Base-by-base conservation (phyloP, 78 protist genomes). In the Dictyostelium brefeldianum region DNA sequence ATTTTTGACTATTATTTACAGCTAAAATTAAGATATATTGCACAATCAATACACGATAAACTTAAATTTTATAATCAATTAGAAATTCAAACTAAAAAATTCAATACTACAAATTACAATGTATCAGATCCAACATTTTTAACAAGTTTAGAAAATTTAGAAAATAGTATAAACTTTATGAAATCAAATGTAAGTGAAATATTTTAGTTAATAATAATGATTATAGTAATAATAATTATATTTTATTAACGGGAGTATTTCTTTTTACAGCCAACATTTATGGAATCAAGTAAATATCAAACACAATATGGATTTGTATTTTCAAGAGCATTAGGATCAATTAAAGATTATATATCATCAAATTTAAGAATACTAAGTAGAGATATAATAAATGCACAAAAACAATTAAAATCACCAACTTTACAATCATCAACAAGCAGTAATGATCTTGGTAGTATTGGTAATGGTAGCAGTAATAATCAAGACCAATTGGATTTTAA, bases 121-220 rank as follows among this genome's bases (percentile, higher is more conserved):
- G 95, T 81, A 6, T 69, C 83, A 2, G 95, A 91, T 64, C 83
- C 90, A 56, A 78, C 47, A 12, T 91, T 91, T 25, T 10, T 71
- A 2, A 48, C 77, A 22, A 31, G 56, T 29, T 36, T 91, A 41
- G 89, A 77, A n/a, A 50, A 80, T 43, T 67, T 91, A 25, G 90
- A 91, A 53, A 85, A 91, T 8, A 56, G 90, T 83, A 91, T 91
- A n/a, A 43, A 48, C 20, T 91, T 91, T 27, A 91, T 91, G 85
- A 91, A 78, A 43, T 53, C 59, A 73, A 82, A 91, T 79, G 95
- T 91, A 83, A 27, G 59, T 62, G 43, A 3, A 25, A 50, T 11
- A 54, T 29, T 25, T 53, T 8, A 62, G 31, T 29, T 57, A n/a
- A n/a, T 57, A 18, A n/a, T 57, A 18, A 18, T 18, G 0, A 18